A percentile compares a stretch with the other conserved stretches of the same genome.
phyloP scores from a whole-genome alignment of 169 alveolate genomes.

The Babesia bovis region DNA sequence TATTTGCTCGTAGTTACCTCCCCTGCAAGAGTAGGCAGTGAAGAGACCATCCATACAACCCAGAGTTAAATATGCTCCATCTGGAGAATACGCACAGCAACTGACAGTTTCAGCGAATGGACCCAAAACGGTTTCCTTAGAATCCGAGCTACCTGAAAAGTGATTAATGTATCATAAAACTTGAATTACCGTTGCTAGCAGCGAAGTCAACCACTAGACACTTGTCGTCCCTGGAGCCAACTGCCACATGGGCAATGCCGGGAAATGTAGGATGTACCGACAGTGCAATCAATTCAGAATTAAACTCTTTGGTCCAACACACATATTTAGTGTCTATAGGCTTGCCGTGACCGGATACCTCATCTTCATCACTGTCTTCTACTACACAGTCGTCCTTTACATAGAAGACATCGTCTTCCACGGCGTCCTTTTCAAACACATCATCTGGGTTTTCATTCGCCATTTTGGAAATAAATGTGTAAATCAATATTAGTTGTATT shows the following conservation, averaged over 20 bases:
- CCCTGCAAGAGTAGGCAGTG: background rate
- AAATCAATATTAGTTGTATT: background rate
- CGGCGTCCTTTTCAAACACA: slow-evolving; percentile 40
- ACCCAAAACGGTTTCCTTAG: slow-evolving; percentile 20
- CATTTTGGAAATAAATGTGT: slow-evolving; percentile 17
- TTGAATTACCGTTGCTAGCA: slow-evolving; percentile 3
- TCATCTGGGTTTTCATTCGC: slow-evolving; percentile 20
- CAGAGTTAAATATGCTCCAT: slow-evolving; percentile 36
- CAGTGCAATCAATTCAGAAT: slow-evolving; percentile 34
- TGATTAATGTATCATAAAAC: background rate
- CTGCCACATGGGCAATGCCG: slow-evolving; percentile 54
- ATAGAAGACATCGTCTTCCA: slow-evolving; percentile 46
- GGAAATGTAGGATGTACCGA: slow-evolving; percentile 62
- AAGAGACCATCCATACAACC: slow-evolving; percentile 48
- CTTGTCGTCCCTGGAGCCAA: slow-evolving; percentile 58
- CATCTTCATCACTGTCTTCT: slow-evolving; percentile 49
- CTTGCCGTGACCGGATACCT: background rate
- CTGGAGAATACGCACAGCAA: slow-evolving; percentile 49
- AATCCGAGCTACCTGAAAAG: slow-evolving; percentile 4
- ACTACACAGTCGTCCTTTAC: slow-evolving; percentile 39
- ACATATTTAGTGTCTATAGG: slow-evolving; percentile 19
- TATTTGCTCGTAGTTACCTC: background rate
- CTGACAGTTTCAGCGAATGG: slow-evolving; percentile 62
- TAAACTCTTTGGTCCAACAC: slow-evolving; percentile 52
- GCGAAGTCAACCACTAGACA: slow-evolving; percentile 45